phyloP scores from a whole-genome alignment of 73 alveolate genomes.

The Urostyla sp. region DNA sequence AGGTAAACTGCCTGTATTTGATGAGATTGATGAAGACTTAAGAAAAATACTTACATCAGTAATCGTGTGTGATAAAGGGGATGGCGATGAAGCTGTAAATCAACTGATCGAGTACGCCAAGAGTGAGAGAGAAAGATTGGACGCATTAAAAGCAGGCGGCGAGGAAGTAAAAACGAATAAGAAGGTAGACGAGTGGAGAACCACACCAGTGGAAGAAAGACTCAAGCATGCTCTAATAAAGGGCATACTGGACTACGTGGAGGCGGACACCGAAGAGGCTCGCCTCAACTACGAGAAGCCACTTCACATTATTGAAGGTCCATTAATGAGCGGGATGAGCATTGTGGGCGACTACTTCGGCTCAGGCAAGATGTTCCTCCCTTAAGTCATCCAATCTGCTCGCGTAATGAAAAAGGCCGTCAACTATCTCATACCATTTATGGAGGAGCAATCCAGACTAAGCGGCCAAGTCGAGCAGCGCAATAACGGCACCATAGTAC shows the following conservation, averaged over 20 bases:
- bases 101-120: slow-evolving; percentile 68
- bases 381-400: slow-evolving; percentile 89
- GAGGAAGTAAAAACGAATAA: slow-evolving; percentile 35
- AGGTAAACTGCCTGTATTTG: slow-evolving; percentile 85
- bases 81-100: slow-evolving; percentile 75
- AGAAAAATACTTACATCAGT: slow-evolving; percentile 68
- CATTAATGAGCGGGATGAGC: slow-evolving; percentile 90
- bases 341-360: slow-evolving; percentile 92
- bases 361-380: slow-evolving; percentile 91
- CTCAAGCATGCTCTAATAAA: slow-evolving; percentile 79
- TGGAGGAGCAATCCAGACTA: slow-evolving; percentile 84
- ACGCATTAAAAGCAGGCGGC: slow-evolving; percentile 39
- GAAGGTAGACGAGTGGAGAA: slow-evolving; percentile 77
- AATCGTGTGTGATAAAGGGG: slow-evolving; percentile 77
- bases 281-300: slow-evolving; percentile 62
- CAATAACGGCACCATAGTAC: slow-evolving; percentile 59
- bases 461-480: slow-evolving; percentile 51
- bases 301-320: slow-evolving; percentile 89
- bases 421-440: slow-evolving; percentile 84
- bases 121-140: slow-evolving; percentile 64
- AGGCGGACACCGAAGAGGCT: slow-evolving; percentile 85
- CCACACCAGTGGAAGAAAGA: slow-evolving; percentile 67
- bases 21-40: slow-evolving; percentile 75
- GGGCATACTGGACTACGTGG: slow-evolving; percentile 85
- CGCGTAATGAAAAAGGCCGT: slow-evolving; percentile 93